Evolutionary conservation across 1,139 yeast genomes (phyloP).

Genomic region (Barnettozyma hawaiiensis): DNA sequence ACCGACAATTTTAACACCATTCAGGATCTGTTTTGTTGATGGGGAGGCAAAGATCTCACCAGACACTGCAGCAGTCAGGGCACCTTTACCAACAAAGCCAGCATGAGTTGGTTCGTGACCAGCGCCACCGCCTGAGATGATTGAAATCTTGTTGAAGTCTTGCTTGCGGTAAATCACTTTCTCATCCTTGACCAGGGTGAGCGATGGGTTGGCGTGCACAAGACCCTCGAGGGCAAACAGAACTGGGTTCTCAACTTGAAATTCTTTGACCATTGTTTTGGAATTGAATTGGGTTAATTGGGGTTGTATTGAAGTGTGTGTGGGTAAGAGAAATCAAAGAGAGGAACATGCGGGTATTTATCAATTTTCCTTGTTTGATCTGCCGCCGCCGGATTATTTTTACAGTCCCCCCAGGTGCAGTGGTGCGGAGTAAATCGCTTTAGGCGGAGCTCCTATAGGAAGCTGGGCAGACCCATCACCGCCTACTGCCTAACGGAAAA

Average conservation of each 20-base stretch:
- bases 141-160: conserved; percentile 48
- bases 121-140: conserved; percentile 90
- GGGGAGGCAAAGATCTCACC: conserved; percentile 92
- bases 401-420: too few species aligned
- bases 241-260: conserved; percentile 52
- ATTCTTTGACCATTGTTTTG: conserved; percentile 21
- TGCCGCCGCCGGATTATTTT: too few species aligned
- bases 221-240: conserved; percentile 61
- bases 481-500: too few species aligned
- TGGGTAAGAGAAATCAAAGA: too few species aligned
- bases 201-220: conserved; percentile 60
- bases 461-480: too few species aligned
- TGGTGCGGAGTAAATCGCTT: too few species aligned
- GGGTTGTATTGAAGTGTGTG: too few species aligned
- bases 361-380: too few species aligned
- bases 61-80: conserved; percentile 81
- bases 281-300: not conserved
- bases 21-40: conserved; percentile 77
- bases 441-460: too few species aligned
- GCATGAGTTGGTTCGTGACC: conserved; percentile 96
- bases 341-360: too few species aligned
- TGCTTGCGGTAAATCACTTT: conserved; percentile 52
- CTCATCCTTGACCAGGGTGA: conserved; percentile 59
- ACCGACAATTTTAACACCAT: conserved; percentile 45
- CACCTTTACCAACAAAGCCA: conserved; percentile 81